A percentile compares a stretch with the other conserved stretches of the same genome.
These are phyloP conservation scores for Gnomoniopsis smithogilvyi DNA, from an alignment of 2,329 filamentous ascomycete genomes.

Conservation along the genomic window DNA sequence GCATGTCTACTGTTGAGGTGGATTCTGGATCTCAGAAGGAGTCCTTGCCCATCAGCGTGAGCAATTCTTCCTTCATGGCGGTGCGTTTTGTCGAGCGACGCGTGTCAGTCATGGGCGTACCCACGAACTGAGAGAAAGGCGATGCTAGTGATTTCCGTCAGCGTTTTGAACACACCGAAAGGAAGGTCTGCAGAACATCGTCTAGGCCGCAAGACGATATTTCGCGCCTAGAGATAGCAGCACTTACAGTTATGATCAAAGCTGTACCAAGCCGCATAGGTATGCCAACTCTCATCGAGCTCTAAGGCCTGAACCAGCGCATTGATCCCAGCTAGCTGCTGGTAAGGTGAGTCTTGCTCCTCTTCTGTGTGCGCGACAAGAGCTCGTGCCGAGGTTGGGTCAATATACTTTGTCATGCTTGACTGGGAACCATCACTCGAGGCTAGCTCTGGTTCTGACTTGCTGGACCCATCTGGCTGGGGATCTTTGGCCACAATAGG, in stretches of 20 bases:
- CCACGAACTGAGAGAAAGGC: neutral
- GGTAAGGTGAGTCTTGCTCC: neutral
- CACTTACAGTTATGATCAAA: neutral
- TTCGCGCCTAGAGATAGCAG: too few species aligned
- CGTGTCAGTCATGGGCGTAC: neutral
- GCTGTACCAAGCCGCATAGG: neutral
- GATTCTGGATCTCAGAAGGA: neutral
- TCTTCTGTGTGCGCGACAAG: neutral
- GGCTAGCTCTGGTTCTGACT: neutral
- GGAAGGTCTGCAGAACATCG: too few species aligned
- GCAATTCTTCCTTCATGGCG: neutral
- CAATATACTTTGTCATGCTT: too few species aligned
- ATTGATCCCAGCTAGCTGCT: neutral
- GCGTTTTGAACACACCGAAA: too few species aligned
- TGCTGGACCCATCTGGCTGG: neutral
- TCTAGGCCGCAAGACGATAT: too few species aligned
- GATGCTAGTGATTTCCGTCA: too few species aligned
- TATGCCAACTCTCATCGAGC: neutral
- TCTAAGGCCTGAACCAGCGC: neutral
- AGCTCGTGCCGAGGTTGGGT: neutral
- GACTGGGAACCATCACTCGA: neutral
- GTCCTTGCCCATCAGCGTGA: neutral
- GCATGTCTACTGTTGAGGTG: neutral
- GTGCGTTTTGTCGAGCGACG: neutral
- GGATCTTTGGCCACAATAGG: neutral